Evolutionary conservation across 2,329 filamentous ascomycete genomes (phyloP).

Genomic region (Aspergillus quadrilineatus): DNA sequence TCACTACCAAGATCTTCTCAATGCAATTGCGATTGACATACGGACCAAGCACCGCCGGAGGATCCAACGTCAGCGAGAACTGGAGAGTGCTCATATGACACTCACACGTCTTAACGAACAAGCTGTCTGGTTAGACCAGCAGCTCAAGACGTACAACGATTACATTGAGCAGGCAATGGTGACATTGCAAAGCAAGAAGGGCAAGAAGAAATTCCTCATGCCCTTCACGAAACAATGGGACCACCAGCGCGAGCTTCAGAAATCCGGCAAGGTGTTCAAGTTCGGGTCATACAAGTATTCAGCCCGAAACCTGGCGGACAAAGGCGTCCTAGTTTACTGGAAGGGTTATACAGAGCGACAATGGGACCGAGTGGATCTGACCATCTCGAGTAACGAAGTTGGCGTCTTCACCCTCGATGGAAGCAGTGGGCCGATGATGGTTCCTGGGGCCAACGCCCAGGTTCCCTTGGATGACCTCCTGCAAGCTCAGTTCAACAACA

Average conservation of each 20-base stretch:
- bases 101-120: constrained; percentile 55
- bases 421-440: constrained; percentile 87
- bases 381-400: constrained; percentile 89
- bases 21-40: constrained; percentile 94
- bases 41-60: constrained; percentile 92
- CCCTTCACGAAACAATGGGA: constrained; percentile 99
- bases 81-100: constrained; percentile 62
- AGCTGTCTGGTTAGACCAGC: constrained; percentile 87
- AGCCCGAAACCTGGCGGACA: constrained; percentile 81
- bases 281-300: constrained; percentile 99
- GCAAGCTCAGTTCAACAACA: constrained; percentile 95
- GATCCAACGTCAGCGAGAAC: constrained; percentile 84
- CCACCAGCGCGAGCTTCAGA: constrained; percentile 92
- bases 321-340: constrained; percentile 93
- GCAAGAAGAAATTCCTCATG: constrained; percentile 88
- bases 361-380: constrained; percentile 90
- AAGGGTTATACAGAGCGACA: constrained; percentile 76
- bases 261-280: constrained; percentile 88
- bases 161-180: constrained; percentile 99
- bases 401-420: constrained; percentile 93
- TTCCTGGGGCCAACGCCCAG: constrained; percentile 85
- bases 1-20: constrained; percentile 95
- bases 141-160: constrained; percentile 96
- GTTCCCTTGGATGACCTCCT: constrained; percentile 90
- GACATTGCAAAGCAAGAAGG: constrained; percentile 95